Evolutionary conservation across 1,284 basidiomycete species (phyloP), one percentile per base, ranked within the genome.

Genomic region (Papiliotrema flavescens): DNA sequence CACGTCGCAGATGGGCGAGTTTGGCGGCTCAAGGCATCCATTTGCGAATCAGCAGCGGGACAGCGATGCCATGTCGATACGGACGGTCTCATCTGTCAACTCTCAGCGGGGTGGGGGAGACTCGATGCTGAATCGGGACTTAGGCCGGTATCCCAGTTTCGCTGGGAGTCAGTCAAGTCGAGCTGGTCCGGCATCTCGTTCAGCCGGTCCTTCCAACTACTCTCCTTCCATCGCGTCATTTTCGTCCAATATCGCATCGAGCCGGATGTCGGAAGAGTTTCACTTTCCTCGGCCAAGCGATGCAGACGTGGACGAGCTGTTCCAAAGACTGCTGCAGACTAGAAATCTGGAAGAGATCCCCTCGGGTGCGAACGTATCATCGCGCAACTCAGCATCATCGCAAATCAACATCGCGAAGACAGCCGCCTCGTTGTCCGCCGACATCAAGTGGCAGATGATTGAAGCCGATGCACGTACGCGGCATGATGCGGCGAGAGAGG

Each of bases 371-470:
- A 59, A 61, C 1, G 44, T 65, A 15, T 65, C 67, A 0, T 66
- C 66, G 1, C 40, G 64, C 8, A 47, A 59, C 8, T 72, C 70
- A 2, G 61, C 69, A 23, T 63, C 65, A 1, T 67, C 73, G 15
- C 58, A 65, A 40, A 32, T 34, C 45, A 53, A 41, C 1, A 59
- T 67, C 9, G 64, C 65, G 2, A 59, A 57, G n/a, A 62, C 61
- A 3, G 63, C 70, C 9, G 43, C 53, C 0, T 78, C 80, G 44
- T 78, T 93, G 26, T 70, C 84, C 0, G 81, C 88, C 28, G 88
- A 93, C 48, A 91, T 91, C 72, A 98, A 97, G 76, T 98, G 94
- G 94, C 81, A 82, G 59, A 85, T 98, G 68, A 88, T 98, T 11
- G 84, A 88, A 72, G 90, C 86, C 61, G 88, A 90, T 64, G 87